Conservation (phyloP, 495 filamentous ascomycete species). For the Xylaria venustula region DNA sequence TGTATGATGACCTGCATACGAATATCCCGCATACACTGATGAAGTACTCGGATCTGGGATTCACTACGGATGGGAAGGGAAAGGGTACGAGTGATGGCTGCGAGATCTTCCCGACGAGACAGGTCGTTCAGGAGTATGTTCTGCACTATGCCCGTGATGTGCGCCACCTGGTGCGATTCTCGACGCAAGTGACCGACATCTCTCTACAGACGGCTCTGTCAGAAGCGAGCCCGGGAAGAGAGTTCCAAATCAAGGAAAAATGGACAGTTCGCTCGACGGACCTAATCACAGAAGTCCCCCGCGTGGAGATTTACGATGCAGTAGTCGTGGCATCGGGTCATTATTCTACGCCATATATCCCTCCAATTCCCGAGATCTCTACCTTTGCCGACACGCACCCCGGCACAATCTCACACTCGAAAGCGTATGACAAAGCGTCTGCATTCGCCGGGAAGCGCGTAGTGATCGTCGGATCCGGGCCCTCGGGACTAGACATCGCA, state of each 20-base stretch:
- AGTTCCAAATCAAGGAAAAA: conserved; percentile 25
- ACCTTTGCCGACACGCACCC: conserved; percentile 60
- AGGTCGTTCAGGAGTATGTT: conserved; percentile 69
- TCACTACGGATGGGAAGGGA: conserved; percentile 38
- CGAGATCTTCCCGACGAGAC: conserved; percentile 70
- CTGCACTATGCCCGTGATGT: conserved; percentile 68
- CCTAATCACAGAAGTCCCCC: conserved; percentile 30
- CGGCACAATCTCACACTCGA: conserved; percentile 73
- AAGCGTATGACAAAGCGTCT: conserved; percentile 65
- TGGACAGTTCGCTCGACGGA: conserved; percentile 50
- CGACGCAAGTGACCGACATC: conserved; percentile 38
- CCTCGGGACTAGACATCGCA: conserved; percentile 79
- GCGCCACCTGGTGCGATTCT: conserved; percentile 44
- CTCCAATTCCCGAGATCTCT: conserved; percentile 38
- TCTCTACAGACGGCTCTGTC: conserved; percentile 16
- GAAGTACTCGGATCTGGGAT: conserved; percentile 70
- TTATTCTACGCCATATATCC: conserved; percentile 70
- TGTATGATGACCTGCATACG: conserved; percentile 79
- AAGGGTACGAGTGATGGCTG: conserved; percentile 32
- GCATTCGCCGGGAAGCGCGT: conserved; percentile 53
- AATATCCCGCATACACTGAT: conserved; percentile 86
- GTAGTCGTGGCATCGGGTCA: conserved; percentile 85
- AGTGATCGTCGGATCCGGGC: conserved; percentile 73
- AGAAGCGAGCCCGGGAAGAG: conserved; percentile 10
- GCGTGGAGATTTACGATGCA: conserved; percentile 65